These are phyloP conservation scores for Cucumis hystrix DNA, from an alignment of 306 rosid genomes.

Conservation along the genomic window DNA sequence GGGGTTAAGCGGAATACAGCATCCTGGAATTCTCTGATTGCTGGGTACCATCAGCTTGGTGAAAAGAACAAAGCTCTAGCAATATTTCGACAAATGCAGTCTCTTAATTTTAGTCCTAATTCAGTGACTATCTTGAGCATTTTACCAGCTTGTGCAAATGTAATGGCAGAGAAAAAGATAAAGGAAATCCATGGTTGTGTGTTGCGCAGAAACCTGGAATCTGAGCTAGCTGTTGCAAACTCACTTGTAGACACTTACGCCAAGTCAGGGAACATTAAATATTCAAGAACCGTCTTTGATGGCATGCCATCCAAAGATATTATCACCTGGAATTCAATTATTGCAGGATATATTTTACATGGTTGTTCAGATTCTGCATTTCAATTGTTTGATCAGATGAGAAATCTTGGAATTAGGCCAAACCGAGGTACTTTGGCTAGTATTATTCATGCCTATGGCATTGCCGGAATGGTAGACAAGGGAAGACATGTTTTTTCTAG, in stretches of 20 bases:
- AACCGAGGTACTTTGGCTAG: slow-evolving; percentile 71
- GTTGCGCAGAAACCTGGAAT: slow-evolving; percentile 45
- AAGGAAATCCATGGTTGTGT: slow-evolving; percentile 77
- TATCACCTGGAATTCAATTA: slow-evolving; percentile 77
- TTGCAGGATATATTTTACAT: slow-evolving; percentile 58
- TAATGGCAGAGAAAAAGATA: slow-evolving; percentile 48
- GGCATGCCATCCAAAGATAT: slow-evolving; percentile 55
- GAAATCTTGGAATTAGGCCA: slow-evolving; percentile 39
- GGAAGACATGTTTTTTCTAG: slow-evolving; percentile 54
- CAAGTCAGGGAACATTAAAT: slow-evolving; percentile 60
- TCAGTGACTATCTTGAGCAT: slow-evolving; percentile 62
- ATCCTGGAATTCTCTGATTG: slow-evolving; percentile 77
- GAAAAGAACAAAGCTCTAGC: slow-evolving; percentile 58
- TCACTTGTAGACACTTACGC: slow-evolving; percentile 66
- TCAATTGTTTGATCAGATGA: slow-evolving; percentile 55
- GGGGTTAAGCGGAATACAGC: slow-evolving; percentile 58
- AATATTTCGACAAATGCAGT: slow-evolving; percentile 75
- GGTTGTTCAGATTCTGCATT: slow-evolving; percentile 53
- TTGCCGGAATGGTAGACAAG: slow-evolving; percentile 50
- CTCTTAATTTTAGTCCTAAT: slow-evolving; percentile 39
- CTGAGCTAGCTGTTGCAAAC: slow-evolving; percentile 50
- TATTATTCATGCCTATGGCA: slow-evolving; percentile 58
- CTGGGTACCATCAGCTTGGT: slow-evolving; percentile 66
- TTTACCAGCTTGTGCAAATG: slow-evolving; percentile 62
- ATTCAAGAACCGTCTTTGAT: slow-evolving; percentile 52